Conservation (phyloP, 1,284 basidiomycete genomes). For the Apiotrichum sp. region DNA sequence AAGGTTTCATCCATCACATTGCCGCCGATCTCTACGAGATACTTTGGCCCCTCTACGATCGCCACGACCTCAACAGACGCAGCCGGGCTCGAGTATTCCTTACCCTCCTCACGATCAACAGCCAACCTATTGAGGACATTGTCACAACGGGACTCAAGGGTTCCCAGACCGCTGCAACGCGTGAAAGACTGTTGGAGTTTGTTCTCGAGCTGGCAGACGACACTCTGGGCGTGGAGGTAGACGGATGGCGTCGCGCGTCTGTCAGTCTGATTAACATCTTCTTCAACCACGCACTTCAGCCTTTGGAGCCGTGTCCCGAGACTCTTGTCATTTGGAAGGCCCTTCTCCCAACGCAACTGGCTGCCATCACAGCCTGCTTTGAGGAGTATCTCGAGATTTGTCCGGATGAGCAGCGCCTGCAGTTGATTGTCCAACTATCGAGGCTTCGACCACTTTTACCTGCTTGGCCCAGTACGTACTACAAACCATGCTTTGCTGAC, state of each 20-base stretch:
- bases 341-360: conserved; percentile 27
- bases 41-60: conserved; percentile 33
- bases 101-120: conserved; percentile 31
- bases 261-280: conserved; percentile 29
- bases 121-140: conserved; percentile 23
- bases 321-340: conserved; percentile 23
- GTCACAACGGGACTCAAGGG: conserved; percentile 7
- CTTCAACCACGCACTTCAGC: conserved; percentile 24
- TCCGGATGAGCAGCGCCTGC: conserved; percentile 32
- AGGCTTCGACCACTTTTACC: conserved; percentile 19
- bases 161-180: conserved; percentile 2
- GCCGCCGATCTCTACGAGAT: conserved; percentile 16
- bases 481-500: conserved; percentile 1
- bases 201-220: conserved; percentile 33
- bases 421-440: conserved; percentile 22
- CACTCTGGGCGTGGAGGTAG: conserved; percentile 17
- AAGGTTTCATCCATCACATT: conserved; percentile 30
- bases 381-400: conserved; percentile 32
- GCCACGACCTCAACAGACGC: conserved; percentile 14
- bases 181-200: conserved; percentile 30
- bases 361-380: conserved; percentile 30
- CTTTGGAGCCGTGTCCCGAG: conserved; percentile 20
- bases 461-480: conserved; percentile 29
- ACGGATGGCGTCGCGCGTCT: conserved; percentile 22
- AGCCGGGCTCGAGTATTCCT: conserved; percentile 27